Evolutionary conservation across 2,329 filamentous ascomycete genomes (phyloP).

Genomic region (Dactylellina drechsleri): DNA sequence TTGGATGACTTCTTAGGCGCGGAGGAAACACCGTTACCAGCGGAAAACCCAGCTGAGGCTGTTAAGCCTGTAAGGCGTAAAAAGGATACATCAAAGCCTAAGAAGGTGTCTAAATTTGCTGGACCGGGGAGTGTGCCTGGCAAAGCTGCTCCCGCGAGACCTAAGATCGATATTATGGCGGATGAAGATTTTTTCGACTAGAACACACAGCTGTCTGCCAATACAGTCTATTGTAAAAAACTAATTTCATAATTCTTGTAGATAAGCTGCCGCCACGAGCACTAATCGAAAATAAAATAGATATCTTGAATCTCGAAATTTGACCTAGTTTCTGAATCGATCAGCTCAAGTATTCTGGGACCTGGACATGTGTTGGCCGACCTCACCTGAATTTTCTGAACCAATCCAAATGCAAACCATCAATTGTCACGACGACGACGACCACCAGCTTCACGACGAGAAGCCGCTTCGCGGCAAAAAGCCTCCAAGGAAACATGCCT

Average conservation of each 20-base stretch:
- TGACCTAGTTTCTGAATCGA: too few species aligned
- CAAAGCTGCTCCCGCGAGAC: conserved; percentile 41
- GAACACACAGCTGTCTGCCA: background rate
- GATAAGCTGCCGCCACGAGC: too few species aligned
- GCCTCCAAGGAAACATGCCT: conserved; percentile 30
- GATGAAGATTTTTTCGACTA: conserved; percentile 45
- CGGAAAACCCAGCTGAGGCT: background rate
- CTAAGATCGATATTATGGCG: conserved; percentile 52
- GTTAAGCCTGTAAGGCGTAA: background rate
- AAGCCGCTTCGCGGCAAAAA: conserved; percentile 7
- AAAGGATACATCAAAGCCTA: conserved; percentile 5
- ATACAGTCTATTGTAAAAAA: background rate
- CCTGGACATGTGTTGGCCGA: too few species aligned
- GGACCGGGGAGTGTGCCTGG: conserved; percentile 14
- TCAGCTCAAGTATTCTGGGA: too few species aligned
- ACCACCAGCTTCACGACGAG: background rate
- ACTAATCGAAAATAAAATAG: too few species aligned
- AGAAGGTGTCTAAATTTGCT: conserved; percentile 4
- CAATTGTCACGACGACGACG: background rate
- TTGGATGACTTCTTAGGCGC: conserved; percentile 37
- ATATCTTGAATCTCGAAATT: too few species aligned
- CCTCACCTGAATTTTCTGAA: too few species aligned
- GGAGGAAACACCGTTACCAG: conserved; percentile 7
- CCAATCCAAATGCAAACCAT: background rate
- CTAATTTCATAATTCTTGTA: too few species aligned